These are phyloP conservation scores for Phialophora tarda DNA, from an alignment of 2,329 filamentous ascomycete genomes.

Conservation along the genomic window DNA sequence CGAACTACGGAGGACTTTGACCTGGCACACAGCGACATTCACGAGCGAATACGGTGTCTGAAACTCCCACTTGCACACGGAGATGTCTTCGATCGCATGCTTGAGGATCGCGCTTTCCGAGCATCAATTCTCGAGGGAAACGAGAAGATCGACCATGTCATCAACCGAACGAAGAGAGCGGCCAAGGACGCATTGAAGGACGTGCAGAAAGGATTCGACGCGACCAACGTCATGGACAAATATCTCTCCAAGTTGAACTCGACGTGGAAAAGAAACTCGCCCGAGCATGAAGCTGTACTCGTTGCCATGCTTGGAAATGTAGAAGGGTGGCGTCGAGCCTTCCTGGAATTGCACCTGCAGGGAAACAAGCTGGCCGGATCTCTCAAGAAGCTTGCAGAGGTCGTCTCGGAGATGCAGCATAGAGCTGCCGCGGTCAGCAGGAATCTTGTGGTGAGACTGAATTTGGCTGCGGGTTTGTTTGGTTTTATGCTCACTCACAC, in stretches of 20 bases:
- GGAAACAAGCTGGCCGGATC: constrained; percentile 71
- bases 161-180: constrained; percentile 75
- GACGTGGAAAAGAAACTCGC: constrained; percentile 62
- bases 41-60: constrained; percentile 77
- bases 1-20: constrained; percentile 83
- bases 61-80: constrained; percentile 83
- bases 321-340: constrained; percentile 84
- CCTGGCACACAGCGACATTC: constrained; percentile 77
- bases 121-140: constrained; percentile 84
- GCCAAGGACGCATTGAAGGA: constrained; percentile 81
- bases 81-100: constrained; percentile 81
- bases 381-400: constrained; percentile 73
- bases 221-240: constrained; percentile 74
- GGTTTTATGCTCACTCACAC: constrained; percentile 18
- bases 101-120: constrained; percentile 83
- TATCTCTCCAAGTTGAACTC: constrained; percentile 74
- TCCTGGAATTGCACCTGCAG: constrained; percentile 75
- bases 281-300: constrained; percentile 74
- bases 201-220: constrained; percentile 75
- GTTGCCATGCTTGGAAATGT: constrained; percentile 91
- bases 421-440: constrained; percentile 83
- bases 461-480: not conserved
- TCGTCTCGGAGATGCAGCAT: constrained; percentile 84
- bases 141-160: constrained; percentile 86
- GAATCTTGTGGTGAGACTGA: constrained; percentile 29